Conservation (phyloP, 208 protist species). For the Leishmania aethiopica region DNA sequence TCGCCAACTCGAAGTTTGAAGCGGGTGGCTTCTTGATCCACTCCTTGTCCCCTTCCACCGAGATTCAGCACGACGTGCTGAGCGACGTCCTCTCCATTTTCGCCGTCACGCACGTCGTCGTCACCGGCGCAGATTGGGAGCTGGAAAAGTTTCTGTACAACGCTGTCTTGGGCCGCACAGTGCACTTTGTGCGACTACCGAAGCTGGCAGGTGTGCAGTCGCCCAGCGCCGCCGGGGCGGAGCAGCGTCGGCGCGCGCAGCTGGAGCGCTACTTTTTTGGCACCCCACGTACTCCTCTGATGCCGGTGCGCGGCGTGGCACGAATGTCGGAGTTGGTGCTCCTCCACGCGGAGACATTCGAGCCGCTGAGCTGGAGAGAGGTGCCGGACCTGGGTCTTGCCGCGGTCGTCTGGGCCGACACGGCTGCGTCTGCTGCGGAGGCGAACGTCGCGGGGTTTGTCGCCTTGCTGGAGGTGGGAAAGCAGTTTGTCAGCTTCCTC, state of each 20-base stretch:
- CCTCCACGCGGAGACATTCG: slow-evolving; percentile 64
- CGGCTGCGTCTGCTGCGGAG: slow-evolving; percentile 48
- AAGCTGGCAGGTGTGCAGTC: slow-evolving; percentile 36
- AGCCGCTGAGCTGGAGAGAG: slow-evolving; percentile 52
- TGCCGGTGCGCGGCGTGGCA: slow-evolving; percentile 55
- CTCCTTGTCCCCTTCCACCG: slow-evolving; percentile 72
- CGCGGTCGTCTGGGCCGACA: slow-evolving; percentile 72
- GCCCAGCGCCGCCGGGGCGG: slow-evolving; percentile 29
- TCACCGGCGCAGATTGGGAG: slow-evolving; percentile 61
- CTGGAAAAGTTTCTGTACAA: slow-evolving; percentile 57
- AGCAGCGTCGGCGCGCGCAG: slow-evolving; percentile 39
- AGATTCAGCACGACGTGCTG: slow-evolving; percentile 61
- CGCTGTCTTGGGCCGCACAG: slow-evolving; percentile 41
- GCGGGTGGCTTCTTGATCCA: slow-evolving; percentile 78
- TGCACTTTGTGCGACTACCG: slow-evolving; percentile 56
- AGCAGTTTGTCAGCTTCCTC: slow-evolving; percentile 76
- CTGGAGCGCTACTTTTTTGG: slow-evolving; percentile 74
- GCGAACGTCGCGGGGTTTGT: slow-evolving; percentile 83
- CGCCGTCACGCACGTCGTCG: slow-evolving; percentile 74
- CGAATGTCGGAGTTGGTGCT: slow-evolving; percentile 68
- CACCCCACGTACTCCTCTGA: slow-evolving; percentile 58
- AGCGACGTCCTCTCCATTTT: slow-evolving; percentile 80
- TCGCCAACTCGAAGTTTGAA: slow-evolving; percentile 52
- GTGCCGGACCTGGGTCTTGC: slow-evolving; percentile 57
- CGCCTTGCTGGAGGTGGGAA: slow-evolving; percentile 77